phyloP scores from a whole-genome alignment of 441 rosid species.

The Omphalea diandra region DNA sequence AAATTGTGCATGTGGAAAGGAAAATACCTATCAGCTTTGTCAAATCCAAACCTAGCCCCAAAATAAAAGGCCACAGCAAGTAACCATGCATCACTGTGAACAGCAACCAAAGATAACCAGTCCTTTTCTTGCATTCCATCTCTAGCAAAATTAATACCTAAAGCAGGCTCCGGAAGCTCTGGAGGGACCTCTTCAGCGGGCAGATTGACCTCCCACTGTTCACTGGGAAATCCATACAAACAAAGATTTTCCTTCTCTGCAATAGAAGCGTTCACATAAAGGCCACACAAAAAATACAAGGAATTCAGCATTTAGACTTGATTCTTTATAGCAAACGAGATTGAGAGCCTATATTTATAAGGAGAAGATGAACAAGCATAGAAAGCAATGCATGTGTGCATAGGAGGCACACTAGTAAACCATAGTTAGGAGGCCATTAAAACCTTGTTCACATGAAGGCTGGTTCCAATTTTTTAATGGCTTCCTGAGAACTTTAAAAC shows the following conservation, averaged over 20 bases:
- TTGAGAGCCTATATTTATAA: background rate
- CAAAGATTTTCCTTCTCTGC: conserved; percentile 68
- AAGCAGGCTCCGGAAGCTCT: conserved; percentile 71
- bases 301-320: background rate
- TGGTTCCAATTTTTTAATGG: too few species aligned
- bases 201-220: conserved; percentile 78
- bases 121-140: conserved; percentile 80
- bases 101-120: conserved; percentile 63
- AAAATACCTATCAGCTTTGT: conserved; percentile 48
- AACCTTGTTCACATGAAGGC: too few species aligned
- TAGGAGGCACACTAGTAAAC: background rate
- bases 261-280: background rate
- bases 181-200: conserved; percentile 86
- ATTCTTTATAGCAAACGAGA: background rate
- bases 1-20: conserved; percentile 5
- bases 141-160: conserved; percentile 75
- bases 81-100: conserved; percentile 74
- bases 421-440: too few species aligned
- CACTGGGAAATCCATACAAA: conserved; percentile 64
- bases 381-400: background rate
- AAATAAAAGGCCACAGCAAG: conserved; percentile 70
- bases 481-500: too few species aligned
- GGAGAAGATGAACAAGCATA: background rate
- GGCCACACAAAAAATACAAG: background rate
- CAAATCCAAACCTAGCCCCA: conserved; percentile 64